Conservation (phyloP, 163 green algal species). For the Scenedesmus sp. region DNA sequence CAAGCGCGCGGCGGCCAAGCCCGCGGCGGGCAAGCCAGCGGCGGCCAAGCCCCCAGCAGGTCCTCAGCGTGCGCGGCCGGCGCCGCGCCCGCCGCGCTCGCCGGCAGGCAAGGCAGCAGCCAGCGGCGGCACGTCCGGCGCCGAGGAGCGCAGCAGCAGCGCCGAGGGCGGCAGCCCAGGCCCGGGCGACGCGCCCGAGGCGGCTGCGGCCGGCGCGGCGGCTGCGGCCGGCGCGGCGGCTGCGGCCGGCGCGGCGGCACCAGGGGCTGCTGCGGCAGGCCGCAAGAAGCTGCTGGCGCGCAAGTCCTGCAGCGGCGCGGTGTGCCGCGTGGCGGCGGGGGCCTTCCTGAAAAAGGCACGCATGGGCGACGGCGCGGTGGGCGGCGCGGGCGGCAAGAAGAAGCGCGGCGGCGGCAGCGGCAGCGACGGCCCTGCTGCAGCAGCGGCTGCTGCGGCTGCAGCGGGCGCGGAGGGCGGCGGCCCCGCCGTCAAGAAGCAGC, state of each 20-base stretch:
- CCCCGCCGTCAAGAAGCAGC: neutral
- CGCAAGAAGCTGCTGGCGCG: neutral
- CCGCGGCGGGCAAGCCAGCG: no score
- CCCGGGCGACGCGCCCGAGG: no score
- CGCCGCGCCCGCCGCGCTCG: no score
- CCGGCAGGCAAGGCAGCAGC: no score
- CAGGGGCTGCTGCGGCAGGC: neutral
- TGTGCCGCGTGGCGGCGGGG: no score
- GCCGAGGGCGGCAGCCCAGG: neutral
- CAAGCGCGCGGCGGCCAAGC: no score
- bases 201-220: neutral
- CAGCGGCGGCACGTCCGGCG: no score
- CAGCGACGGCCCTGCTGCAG: neutral
- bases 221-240: neutral
- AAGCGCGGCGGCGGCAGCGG: neutral
- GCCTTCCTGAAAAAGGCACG: no score
- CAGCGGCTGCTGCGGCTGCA: neutral
- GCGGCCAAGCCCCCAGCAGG: no score
- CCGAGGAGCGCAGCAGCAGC: slow-evolving; percentile 1
- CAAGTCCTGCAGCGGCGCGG: neutral
- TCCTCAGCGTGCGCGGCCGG: no score
- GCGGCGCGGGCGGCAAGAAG: neutral
- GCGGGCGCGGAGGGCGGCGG: neutral
- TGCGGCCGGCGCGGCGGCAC: neutral
- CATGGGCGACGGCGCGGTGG: no score